Evolutionary conservation across 495 filamentous ascomycete species (phyloP).

Genomic region (Xylaria acuta): DNA sequence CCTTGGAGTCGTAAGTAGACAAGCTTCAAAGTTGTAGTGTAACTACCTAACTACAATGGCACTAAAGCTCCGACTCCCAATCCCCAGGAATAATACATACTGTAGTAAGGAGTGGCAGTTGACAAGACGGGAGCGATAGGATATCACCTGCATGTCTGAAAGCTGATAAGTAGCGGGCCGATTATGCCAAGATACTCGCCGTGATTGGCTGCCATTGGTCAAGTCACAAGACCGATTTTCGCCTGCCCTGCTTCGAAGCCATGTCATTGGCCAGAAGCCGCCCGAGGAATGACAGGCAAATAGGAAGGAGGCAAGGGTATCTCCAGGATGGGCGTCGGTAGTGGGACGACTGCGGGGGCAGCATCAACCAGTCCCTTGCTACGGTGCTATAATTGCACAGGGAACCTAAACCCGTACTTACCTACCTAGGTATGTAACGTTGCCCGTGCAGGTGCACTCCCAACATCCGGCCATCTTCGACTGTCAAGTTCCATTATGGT

Average conservation of each 20-base stretch:
- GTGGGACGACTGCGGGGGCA: constrained; percentile 18
- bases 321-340: constrained; percentile 1
- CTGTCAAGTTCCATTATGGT: background rate
- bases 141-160: constrained; percentile 9
- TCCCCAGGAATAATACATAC: constrained; percentile 8
- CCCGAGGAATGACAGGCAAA: constrained; percentile 13
- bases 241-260: background rate
- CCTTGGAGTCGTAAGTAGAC: background rate
- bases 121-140: background rate
- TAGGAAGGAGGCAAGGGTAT: constrained; percentile 28
- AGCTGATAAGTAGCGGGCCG: constrained; percentile 29
- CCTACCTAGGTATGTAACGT: constrained; percentile 27
- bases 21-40: background rate
- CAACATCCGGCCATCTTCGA: background rate
- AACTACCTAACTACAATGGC: background rate
- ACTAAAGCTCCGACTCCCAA: constrained; percentile 6
- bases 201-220: constrained; percentile 18
- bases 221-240: constrained; percentile 21
- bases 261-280: constrained; percentile 17
- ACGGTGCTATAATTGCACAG: background rate
- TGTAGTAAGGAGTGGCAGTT: background rate
- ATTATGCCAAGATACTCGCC: constrained; percentile 15
- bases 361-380: constrained; percentile 1
- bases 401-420: constrained; percentile 4
- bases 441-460: constrained; percentile 20